Percentiles rank a stretch among this genome's conserved stretches.
Conservation (phyloP, 345 rosid species). For the Angophora floribunda region DNA sequence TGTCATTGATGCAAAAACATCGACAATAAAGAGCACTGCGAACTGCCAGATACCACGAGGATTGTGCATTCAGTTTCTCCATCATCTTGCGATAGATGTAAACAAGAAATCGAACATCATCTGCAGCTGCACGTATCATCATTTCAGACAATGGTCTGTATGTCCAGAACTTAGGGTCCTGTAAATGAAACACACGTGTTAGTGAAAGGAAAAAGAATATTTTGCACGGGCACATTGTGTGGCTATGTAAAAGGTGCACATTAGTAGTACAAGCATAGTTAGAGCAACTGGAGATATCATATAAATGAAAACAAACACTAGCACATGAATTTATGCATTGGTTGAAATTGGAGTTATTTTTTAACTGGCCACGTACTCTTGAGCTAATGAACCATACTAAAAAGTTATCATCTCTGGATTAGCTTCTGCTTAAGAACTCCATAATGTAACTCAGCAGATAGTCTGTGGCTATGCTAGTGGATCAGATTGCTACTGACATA, state of each 20-base stretch:
- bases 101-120: slow-evolving; percentile 92
- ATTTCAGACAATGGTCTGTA: slow-evolving; percentile 76
- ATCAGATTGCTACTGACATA: neutral
- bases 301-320: neutral
- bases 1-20: slow-evolving; percentile 77
- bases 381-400: neutral
- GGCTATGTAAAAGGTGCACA: neutral
- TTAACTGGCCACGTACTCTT: neutral
- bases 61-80: slow-evolving; percentile 57
- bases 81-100: slow-evolving; percentile 72
- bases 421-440: neutral
- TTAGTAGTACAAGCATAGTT: neutral
- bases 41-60: slow-evolving; percentile 73
- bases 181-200: neutral
- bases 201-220: neutral
- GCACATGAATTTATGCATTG: neutral
- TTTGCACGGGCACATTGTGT: neutral
- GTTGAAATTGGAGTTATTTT: neutral
- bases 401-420: neutral
- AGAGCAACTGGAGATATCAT: neutral
- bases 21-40: slow-evolving; percentile 78
- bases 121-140: slow-evolving; percentile 92
- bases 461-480: neutral
- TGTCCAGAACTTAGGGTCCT: slow-evolving; percentile 92
- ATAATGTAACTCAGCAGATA: neutral